Base-by-base conservation (phyloP, 2,329 filamentous ascomycete species). In the Helicocarpus griseus region DNA sequence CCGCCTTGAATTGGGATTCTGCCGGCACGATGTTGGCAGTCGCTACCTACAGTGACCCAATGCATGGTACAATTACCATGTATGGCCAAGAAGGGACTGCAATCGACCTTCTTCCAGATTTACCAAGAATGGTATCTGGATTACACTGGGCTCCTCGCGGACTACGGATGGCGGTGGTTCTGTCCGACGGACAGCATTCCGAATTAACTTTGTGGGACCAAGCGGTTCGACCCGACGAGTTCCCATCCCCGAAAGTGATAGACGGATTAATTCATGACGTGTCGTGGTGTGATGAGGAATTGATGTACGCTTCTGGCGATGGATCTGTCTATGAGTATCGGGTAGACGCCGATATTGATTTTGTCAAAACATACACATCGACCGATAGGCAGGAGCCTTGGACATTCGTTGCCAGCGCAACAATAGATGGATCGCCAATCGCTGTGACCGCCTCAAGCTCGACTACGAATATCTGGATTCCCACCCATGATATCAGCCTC, bases 1-100 rank as follows among this genome's bases (percentile, higher is more conserved):
- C 72, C 9, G 67, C 72, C 2, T 62, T 74, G 36, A 68, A 70
- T 2, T 76, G 73, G 73, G 66, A 74, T 56, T 67, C 69, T 1
- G 58, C 62, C 14, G 73, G 73, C 21, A 62, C 66, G 31, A 67
- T 71, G 53, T 58, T 76, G 45, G 73, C 73, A 22, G 68, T 76
- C 17, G 73, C 73, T 14, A 73, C 72, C 21, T 73, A 69, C 52
- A 66, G 65, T 49, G 66, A 73, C 47, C 31, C 44, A 24, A 62
- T 67, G 56, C 63, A 67, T 33, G 71, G 71, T 14, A 65, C 70
- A 13, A 68, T 76, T 52, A 65, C 65, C 53, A 71, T 72, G 61
- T 76, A 69, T 56, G 67, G 73, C 40, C 63, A 67, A 13, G 61
- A 69, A 28, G 73, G 73, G 24, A 65, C 69, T 29, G 67, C 66